Evolutionary conservation across 306 rosid species (phyloP), one percentile per base, ranked within the genome.

Genomic region (Gastrolobium villosum): DNA sequence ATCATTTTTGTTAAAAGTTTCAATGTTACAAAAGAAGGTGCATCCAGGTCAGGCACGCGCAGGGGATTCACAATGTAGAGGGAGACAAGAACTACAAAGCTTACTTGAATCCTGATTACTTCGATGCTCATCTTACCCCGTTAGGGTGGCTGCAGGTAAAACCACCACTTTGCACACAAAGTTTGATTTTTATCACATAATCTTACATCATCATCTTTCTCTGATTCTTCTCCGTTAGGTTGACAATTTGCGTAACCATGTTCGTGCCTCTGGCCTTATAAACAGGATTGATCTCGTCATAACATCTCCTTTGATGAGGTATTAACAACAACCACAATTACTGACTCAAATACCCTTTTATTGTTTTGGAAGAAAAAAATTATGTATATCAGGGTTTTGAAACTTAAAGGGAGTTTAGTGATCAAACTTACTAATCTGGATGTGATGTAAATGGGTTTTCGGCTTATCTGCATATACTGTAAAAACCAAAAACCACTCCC

Each of bases 1-100:
- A 20, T 20, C 26, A 20, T 20, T 20, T 20, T 20, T 20, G 26
- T 20, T 20, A 20, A 20, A 20, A 20, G 26, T 20, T 20, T 20
- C 26, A 20, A 0, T 20, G 0, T 20, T 20, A 20, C 26, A 1
- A 20, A 20, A 20, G 26, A 20, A 20, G 26, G 26, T 49, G 26
- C 74, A 13, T 82, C 54, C 85, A 94, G 98, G 99, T 95, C 56
- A 88, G 99, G 89, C 99, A 95, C 77, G 99, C 96, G 9, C 99
- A 95, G 78, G 98, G 99, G 78, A 80, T 87, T 78, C 99, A 95
- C 86, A 95, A 95, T 63, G 98, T 91, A 4, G 98, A 86, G 11
- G 99, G 91, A n/a, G 98, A 92, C 6, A 92, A 92, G 86, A 82
- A 95, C 83, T 80, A 81, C 62, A 76, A 76, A 10, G 89, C 91